Base-by-base conservation (phyloP, 176 grass and related monocot species). In the Oryza punctata region DNA sequence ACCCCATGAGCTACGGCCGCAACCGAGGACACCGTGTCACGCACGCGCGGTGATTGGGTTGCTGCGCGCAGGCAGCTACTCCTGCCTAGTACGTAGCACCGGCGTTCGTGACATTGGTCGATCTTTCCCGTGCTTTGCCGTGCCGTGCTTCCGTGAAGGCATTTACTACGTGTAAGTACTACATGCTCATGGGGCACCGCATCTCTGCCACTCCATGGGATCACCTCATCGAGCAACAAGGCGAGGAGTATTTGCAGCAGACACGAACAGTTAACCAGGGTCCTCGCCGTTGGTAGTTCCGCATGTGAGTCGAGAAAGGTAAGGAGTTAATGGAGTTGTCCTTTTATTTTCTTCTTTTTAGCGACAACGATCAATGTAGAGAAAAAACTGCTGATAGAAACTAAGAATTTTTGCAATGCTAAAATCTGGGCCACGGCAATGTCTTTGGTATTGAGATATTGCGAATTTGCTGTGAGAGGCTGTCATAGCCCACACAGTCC, bases 111-210 rank as follows among this genome's bases (percentile, higher is more conserved):
- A 23, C 64, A 69, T 57, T 30, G 4, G 12, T 60, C 44, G 65
- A 64, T 69, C 41, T 65, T 73, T 79, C 68, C 84, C 84, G 67
- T 40, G 38, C 38, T 0, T 44, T 79, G 50, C 5, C 33, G 5
- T 35, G 33, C 27, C 75, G 37, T 13, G 57, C 57, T 68, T 50
- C 59, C 76, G 76, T 85, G 76, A 86, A 45, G 28, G 29, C 28
- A 40, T 65, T 72, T 24, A 61, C 6, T 61, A 8, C 3, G 1
- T 19, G 7, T 59, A 9, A n/a, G n/a, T n/a, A 19, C 1, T 59
- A 8, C 54, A 21, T 29, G 28, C 28, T 29, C 28, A 29, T 29
- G 28, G n/a, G n/a, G n/a, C n/a, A n/a, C n/a, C 28, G 28, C 28
- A 1, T 29, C 28, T 29, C 28, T 7, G 54, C 54, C 6, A 59